phyloP scores from a whole-genome alignment of 345 rosid species.

The Alliaria petiolata region DNA sequence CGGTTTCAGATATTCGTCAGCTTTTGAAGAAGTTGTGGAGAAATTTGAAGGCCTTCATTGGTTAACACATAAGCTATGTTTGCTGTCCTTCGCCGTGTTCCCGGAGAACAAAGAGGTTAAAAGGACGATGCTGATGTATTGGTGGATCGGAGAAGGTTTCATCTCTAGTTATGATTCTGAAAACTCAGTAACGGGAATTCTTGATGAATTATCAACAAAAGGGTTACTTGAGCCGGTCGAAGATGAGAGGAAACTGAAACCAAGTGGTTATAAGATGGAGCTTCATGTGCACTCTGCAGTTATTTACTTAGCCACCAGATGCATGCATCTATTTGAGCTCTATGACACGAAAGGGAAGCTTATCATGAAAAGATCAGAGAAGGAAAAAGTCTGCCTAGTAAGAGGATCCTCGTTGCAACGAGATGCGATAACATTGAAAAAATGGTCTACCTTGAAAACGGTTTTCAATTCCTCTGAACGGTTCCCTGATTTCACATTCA shows the following conservation, averaged over 20 bases:
- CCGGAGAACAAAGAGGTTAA: conserved; percentile 40
- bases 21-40: conserved; percentile 25
- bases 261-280: conserved; percentile 37
- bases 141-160: conserved; percentile 60
- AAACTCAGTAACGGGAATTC: conserved; percentile 3
- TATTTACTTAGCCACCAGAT: conserved; percentile 25
- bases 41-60: conserved; percentile 21
- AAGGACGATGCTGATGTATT: conserved; percentile 44
- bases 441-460: background rate
- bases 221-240: conserved; percentile 35
- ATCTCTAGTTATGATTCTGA: background rate
- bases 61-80: conserved; percentile 13
- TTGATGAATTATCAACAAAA: conserved; percentile 15
- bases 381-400: conserved; percentile 41
- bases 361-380: background rate
- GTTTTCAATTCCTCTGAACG: conserved; percentile 47
- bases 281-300: conserved; percentile 43
- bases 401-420: background rate
- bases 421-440: no score
- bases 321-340: conserved; percentile 3
- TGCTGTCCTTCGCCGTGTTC: conserved; percentile 47
- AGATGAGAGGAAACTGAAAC: conserved; percentile 21
- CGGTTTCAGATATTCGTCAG: background rate
- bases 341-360: conserved; percentile 17
- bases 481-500: conserved; percentile 37